Evolutionary conservation across 176 grass and related monocot genomes (phyloP), one percentile per base, ranked within the genome.

Genomic region (Hordeum marinum): DNA sequence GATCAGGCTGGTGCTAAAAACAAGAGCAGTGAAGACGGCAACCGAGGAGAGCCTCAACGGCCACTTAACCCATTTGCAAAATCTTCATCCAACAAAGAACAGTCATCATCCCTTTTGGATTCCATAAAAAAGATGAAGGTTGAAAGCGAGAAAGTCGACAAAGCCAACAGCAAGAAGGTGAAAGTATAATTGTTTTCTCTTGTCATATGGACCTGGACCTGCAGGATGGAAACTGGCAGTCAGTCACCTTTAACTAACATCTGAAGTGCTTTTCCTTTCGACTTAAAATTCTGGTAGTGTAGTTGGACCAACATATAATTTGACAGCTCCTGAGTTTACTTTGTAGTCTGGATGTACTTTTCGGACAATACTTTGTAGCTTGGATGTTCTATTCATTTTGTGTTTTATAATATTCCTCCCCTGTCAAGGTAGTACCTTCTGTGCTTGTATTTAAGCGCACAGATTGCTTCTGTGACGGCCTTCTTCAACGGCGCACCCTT

Each of bases 61-160:
- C 90, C 92, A 26, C 79, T 83, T 62, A 94, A 94, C 65, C 93
- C 93, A 10, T 94, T 92, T 29, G 89, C 87, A 25, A 94, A 90
- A 88, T 85, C 82, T 1, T 72, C 82, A 23, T 91, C 75, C 17
- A 83, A 27, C 79, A 86, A 88, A 73, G 87, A 88, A 32, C 90
- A 90, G 7, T 79, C 89, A 59, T 65, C 89, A 50, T 83, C 84
- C 21, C 73, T 94, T 58, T 64, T 91, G 46, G 92, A 94, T 78
- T 94, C 92, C 65, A 91, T 94, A 1, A 91, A 91, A 65, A 94
- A 89, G 59, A 94, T 89, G 89, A 91, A 94, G 61, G 81, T 80
- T 32, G 87, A 89, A 62, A 72, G 68, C 15, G 68, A 90, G 20
- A 88, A 83, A 76, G 79, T 76, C 76, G 85, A 83, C 15, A 90